Conservation (phyloP, 768 basidiomycete genomes). For the Paxillus ammoniavirescens region DNA sequence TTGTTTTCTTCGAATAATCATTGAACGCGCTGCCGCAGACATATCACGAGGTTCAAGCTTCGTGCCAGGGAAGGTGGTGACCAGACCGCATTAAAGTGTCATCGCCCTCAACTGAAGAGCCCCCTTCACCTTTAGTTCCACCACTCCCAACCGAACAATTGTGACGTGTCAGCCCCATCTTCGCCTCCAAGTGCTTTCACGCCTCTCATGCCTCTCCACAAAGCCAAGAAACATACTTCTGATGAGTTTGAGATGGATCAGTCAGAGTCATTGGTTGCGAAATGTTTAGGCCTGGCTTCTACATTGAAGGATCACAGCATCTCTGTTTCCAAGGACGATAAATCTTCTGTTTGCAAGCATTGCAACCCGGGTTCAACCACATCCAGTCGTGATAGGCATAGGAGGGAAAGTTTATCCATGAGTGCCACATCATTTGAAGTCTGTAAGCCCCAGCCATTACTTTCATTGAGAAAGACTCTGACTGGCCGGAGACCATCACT, state of each 20-base stretch:
- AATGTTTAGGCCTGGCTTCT: constrained; percentile 37
- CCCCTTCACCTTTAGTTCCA: constrained; percentile 26
- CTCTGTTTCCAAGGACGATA: constrained; percentile 46
- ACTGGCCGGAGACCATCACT: too few species aligned
- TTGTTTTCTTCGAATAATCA: not conserved
- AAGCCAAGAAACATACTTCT: constrained; percentile 72
- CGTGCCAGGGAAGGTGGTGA: constrained; percentile 47
- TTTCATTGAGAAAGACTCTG: too few species aligned
- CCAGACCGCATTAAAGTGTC: constrained; percentile 29
- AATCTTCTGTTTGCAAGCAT: constrained; percentile 56
- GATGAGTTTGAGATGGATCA: constrained; percentile 84
- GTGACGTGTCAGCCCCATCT: constrained; percentile 28
- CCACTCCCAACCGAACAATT: constrained; percentile 32
- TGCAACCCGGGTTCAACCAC: constrained; percentile 63
- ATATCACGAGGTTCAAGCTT: constrained; percentile 52
- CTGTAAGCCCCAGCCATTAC: too few species aligned
- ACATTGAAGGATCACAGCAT: constrained; percentile 25
- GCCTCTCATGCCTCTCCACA: constrained; percentile 41
- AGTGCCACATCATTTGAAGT: too few species aligned
- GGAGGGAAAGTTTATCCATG: constrained; percentile 46
- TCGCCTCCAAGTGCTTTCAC: constrained; percentile 69
- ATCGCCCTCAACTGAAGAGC: constrained; percentile 25
- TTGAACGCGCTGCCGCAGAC: constrained; percentile 28
- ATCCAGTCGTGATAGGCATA: constrained; percentile 46
- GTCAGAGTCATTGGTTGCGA: constrained; percentile 56